Conservation (phyloP, 1,284 basidiomycete species). For the Cutaneotrichosporon sp. region DNA sequence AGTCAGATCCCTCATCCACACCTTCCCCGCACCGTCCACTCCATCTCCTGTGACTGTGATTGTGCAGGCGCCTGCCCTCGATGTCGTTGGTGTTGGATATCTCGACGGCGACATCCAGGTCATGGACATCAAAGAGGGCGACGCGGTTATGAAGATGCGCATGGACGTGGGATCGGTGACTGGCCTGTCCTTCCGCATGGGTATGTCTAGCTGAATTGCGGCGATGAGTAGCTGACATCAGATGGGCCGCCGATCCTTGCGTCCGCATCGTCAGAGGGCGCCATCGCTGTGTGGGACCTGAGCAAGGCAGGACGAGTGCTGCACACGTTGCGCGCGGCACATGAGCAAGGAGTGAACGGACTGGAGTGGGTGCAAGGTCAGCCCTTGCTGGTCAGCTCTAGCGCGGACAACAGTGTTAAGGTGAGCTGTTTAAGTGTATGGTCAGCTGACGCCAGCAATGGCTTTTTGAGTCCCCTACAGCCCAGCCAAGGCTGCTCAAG, state of each 20-base stretch:
- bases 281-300: constrained; percentile 86
- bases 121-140: constrained; percentile 84
- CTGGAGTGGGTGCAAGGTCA: constrained; percentile 88
- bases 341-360: constrained; percentile 72
- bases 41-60: constrained; percentile 64
- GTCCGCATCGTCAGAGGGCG: constrained; percentile 76
- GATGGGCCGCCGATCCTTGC: constrained; percentile 84
- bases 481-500: constrained; percentile 81
- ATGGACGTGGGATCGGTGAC: constrained; percentile 72
- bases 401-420: constrained; percentile 90
- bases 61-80: constrained; percentile 89
- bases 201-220: constrained; percentile 51
- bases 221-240: constrained; percentile 32
- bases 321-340: constrained; percentile 77
- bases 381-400: constrained; percentile 77
- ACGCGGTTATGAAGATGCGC: constrained; percentile 77
- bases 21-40: constrained; percentile 47
- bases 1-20: constrained; percentile 50
- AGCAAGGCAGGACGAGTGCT: constrained; percentile 72
- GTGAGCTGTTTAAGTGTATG: constrained; percentile 48
- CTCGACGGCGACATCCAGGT: constrained; percentile 80
- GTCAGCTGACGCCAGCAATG: constrained; percentile 68
- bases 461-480: constrained; percentile 87
- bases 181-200: constrained; percentile 79
- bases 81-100: constrained; percentile 88